Conservation (phyloP, 768 basidiomycete genomes). For the Phanerochaete carnosa region DNA sequence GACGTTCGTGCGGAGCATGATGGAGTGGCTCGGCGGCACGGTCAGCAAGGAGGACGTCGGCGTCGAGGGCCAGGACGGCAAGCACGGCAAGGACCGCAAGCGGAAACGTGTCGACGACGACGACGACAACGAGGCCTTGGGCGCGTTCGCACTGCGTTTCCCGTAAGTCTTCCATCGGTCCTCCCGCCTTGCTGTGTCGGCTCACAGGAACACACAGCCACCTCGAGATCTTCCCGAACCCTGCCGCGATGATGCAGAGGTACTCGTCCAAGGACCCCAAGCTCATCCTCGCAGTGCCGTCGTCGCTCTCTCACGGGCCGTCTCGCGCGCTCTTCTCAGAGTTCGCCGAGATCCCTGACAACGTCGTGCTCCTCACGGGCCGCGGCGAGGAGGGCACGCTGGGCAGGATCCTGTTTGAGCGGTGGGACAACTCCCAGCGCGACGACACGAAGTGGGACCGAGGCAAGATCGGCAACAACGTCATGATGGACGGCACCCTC, state of each 20-base stretch:
- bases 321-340: constrained; percentile 83
- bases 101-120: constrained; percentile 37
- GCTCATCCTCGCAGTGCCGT: constrained; percentile 89
- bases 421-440: constrained; percentile 84
- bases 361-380: constrained; percentile 83
- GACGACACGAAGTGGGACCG: constrained; percentile 82
- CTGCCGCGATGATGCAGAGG: constrained; percentile 73
- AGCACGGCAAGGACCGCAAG: constrained; percentile 43
- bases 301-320: constrained; percentile 89
- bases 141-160: constrained; percentile 86
- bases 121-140: constrained; percentile 75
- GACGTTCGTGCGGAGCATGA: constrained; percentile 92
- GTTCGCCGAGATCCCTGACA: constrained; percentile 79
- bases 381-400: constrained; percentile 80
- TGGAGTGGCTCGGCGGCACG: constrained; percentile 98
- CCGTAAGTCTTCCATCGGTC: constrained; percentile 44
- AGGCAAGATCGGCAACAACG: constrained; percentile 82
- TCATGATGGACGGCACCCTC: constrained; percentile 75
- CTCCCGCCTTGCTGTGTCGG: not conserved
- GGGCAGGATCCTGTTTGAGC: constrained; percentile 72
- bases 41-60: constrained; percentile 91
- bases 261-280: constrained; percentile 90
- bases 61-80: constrained; percentile 52
- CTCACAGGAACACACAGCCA: constrained; percentile 46
- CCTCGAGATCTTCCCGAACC: constrained; percentile 87